These are phyloP conservation scores for Vanilla planifolia DNA, from an alignment of 106 monocot species.

Conservation along the genomic window DNA sequence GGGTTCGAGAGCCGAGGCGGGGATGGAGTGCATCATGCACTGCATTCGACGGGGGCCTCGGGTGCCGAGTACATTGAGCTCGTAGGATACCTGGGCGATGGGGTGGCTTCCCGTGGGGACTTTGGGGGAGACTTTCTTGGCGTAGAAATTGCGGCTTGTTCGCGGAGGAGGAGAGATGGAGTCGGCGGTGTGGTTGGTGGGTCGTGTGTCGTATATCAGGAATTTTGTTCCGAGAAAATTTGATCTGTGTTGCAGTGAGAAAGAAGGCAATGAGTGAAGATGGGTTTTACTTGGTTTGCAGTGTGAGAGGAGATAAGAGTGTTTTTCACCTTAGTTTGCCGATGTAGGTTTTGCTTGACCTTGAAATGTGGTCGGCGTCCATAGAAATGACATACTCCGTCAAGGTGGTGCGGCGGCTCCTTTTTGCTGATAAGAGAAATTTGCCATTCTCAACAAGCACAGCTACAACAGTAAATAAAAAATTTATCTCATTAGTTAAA, in stretches of 20 bases:
- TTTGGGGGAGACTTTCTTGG: constrained; percentile 42
- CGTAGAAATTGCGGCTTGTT: constrained; percentile 35
- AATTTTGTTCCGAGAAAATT: constrained; percentile 38
- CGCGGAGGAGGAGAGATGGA: constrained; percentile 2
- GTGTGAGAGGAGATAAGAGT: too few species aligned
- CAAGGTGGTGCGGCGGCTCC: constrained; percentile 38
- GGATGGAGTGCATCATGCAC: constrained; percentile 30
- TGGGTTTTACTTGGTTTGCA: background rate
- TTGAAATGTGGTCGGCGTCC: constrained; percentile 50
- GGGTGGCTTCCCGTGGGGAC: constrained; percentile 31
- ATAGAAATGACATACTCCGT: constrained; percentile 46
- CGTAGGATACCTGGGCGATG: constrained; percentile 37
- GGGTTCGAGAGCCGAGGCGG: constrained; percentile 16
- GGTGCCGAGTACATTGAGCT: constrained; percentile 42
- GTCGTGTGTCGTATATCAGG: constrained; percentile 28
- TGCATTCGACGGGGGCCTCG: constrained; percentile 44
- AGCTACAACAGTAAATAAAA: constrained; percentile 18
- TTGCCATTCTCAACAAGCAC: constrained; percentile 67
- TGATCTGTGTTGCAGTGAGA: constrained; percentile 11
- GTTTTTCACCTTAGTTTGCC: constrained; percentile 60
- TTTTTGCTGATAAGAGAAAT: constrained; percentile 63
- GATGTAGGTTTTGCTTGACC: constrained; percentile 51
- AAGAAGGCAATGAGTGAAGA: background rate
- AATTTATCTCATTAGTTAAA: background rate
- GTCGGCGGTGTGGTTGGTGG: constrained; percentile 20